phyloP scores from a whole-genome alignment of 2,329 filamentous ascomycete species.

The Fusarium devonianum region DNA sequence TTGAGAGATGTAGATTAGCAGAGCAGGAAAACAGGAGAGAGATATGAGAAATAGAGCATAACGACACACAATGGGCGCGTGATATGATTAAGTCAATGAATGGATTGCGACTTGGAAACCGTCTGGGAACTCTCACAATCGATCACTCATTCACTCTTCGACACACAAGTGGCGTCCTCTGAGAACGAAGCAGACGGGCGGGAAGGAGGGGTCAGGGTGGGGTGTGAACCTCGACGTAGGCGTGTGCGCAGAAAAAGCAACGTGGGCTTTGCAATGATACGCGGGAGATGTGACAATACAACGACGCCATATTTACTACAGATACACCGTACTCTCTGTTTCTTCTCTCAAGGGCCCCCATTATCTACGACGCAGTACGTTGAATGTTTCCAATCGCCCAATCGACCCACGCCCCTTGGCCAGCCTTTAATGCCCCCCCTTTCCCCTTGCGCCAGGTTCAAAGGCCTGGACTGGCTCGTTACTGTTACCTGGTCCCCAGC shows the following conservation, averaged over 20 bases:
- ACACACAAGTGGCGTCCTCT: constrained; percentile 16
- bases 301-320: constrained; percentile 9
- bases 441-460: constrained; percentile 34
- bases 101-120: constrained; percentile 30
- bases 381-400: constrained; percentile 16
- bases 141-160: constrained; percentile 10
- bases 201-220: constrained; percentile 18
- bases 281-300: constrained; percentile 23
- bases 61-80: constrained; percentile 14
- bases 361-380: too few species aligned
- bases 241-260: constrained; percentile 20
- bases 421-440: constrained; percentile 20
- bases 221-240: background rate
- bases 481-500: constrained; percentile 11
- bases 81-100: constrained; percentile 25
- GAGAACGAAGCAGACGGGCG: constrained; percentile 21
- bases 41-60: constrained; percentile 2
- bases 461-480: constrained; percentile 26
- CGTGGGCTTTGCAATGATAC: constrained; percentile 25
- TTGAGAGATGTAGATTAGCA: constrained; percentile 9
- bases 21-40: constrained; percentile 1
- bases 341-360: constrained; percentile 10
- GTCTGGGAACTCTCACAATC: constrained; percentile 9
- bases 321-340: constrained; percentile 7
- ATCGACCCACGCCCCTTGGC: constrained; percentile 7